These are phyloP conservation scores for Chlorella sp. DNA, from an alignment of 139 green algal genomes.

Conservation along the genomic window DNA sequence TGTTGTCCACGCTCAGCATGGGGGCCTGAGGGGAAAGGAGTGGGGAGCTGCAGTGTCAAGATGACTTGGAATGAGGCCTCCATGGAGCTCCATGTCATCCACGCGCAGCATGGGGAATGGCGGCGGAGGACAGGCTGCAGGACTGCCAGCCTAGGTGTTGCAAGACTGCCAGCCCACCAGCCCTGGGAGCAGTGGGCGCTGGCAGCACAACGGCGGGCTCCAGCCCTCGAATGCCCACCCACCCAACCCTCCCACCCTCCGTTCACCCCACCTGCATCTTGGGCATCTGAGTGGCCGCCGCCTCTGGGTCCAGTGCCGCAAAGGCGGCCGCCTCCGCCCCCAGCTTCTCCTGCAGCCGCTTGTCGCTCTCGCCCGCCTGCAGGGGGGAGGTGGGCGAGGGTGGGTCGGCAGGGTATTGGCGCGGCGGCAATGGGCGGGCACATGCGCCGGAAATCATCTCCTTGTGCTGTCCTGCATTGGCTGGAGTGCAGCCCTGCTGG, in stretches of 20 bases:
- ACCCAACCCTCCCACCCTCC: constrained; percentile 7
- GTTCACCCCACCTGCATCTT: constrained; percentile 59
- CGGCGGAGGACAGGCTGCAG: background rate
- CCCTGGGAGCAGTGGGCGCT: too few species aligned
- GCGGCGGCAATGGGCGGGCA: too few species aligned
- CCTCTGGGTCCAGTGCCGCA: constrained; percentile 56
- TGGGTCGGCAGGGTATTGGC: background rate
- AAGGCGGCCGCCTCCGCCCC: constrained; percentile 55
- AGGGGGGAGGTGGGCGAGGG: background rate
- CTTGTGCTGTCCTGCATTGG: too few species aligned
- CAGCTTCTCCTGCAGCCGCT: constrained; percentile 60
- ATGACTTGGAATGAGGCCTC: too few species aligned
- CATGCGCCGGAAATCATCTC: too few species aligned
- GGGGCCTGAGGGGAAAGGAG: constrained; percentile 25
- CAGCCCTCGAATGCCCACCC: too few species aligned
- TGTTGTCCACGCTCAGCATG: constrained; percentile 59
- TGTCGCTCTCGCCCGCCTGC: constrained; percentile 76
- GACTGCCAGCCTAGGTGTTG: background rate
- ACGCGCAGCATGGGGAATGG: background rate
- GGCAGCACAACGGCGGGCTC: too few species aligned
- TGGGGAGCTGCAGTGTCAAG: background rate
- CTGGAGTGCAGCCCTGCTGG: background rate
- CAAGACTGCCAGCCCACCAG: background rate
- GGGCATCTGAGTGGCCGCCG: constrained; percentile 69
- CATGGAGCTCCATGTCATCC: too few species aligned